Evolutionary conservation across 2,329 filamentous ascomycete species (phyloP), one percentile per base, ranked within the genome.

Genomic region (Alternaria solani): DNA sequence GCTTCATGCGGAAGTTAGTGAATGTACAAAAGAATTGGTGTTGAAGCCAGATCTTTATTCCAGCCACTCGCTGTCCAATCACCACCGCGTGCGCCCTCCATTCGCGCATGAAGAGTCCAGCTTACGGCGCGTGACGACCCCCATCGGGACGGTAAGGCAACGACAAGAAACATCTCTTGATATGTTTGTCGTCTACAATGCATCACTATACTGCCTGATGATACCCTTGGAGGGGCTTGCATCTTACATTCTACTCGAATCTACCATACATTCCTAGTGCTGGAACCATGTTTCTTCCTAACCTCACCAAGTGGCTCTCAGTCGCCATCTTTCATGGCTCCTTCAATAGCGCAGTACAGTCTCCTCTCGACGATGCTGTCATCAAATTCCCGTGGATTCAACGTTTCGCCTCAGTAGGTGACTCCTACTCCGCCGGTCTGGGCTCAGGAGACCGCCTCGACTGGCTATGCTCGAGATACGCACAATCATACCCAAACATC

Each of bases 381-480:
- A 6, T 41, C 69, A 18, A 30, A 30, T 30, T 30, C 28, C 28
- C 28, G 5, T 74, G 69, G 70, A 66, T 76, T 32, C 59, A 59
- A 7, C 71, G 38, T 6, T 70, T 72, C 44, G 72, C 71, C 8
- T 74, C 73, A 1, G 68, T 76, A 12, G 73, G 73, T 43, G 74
- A 77, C 53, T 75, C 72, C 0, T 77, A 75, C 59, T 64, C 72
- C 14, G 68, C 75, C 20, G 75, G 74, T 16, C 49, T 77, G 2
- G 73, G 74, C 16, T 65, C 69, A 14, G 73, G 74, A 18, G 34
- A 55, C 14, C 66, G 70, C 14, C 52, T 74, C 6, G 70, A 75
- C 57, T 75, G 66, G 56, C 59, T 54, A 2, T 76, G 75, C 55
- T 72, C 68, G 8, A 66, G 74, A 5, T 75, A 78, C 44, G 56